phyloP scores from a whole-genome alignment of 805 yeast genomes.

The Lipomyces spencermartinsiae region DNA sequence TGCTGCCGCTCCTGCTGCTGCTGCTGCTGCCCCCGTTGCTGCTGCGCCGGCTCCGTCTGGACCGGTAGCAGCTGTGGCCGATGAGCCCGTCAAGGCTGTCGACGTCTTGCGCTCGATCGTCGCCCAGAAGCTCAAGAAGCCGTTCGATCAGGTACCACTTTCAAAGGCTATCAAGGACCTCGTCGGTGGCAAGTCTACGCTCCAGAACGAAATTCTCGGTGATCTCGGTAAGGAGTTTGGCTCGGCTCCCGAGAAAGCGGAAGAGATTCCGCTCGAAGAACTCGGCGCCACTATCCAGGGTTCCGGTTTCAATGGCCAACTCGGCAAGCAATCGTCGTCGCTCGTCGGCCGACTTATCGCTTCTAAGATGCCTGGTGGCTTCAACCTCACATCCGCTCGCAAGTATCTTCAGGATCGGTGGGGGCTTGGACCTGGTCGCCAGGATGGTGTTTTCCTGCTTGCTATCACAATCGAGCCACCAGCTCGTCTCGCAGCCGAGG shows the following conservation, averaged over 20 bases:
- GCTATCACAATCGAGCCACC: slow-evolving; percentile 93
- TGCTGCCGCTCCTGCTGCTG: slow-evolving; percentile 61
- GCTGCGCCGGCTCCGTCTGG: slow-evolving; percentile 74
- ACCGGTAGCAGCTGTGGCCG: slow-evolving; percentile 83
- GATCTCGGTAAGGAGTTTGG: slow-evolving; percentile 99
- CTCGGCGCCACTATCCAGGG: slow-evolving; percentile 96
- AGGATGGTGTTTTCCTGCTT: slow-evolving; percentile 82
- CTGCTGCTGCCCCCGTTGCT: slow-evolving; percentile 65
- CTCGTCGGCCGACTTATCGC: slow-evolving; percentile 90
- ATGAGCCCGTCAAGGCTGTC: slow-evolving; percentile 86
- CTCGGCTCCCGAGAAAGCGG: slow-evolving; percentile 98
- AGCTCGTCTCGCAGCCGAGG: slow-evolving; percentile 81
- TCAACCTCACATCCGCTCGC: slow-evolving; percentile 88
- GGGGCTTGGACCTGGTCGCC: slow-evolving; percentile 94
- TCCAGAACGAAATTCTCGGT: slow-evolving; percentile 98
- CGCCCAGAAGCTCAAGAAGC: slow-evolving; percentile 93
- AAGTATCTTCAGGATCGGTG: slow-evolving; percentile 88
- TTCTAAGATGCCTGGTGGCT: slow-evolving; percentile 99
- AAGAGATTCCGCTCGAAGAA: slow-evolving; percentile 95
- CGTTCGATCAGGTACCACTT: slow-evolving; percentile 83
- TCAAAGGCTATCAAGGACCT: slow-evolving; percentile 94
- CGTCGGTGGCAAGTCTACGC: slow-evolving; percentile 98
- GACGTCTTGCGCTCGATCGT: slow-evolving; percentile 86
- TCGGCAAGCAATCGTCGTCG: slow-evolving; percentile 93
- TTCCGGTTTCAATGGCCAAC: slow-evolving; percentile 73